Evolutionary conservation across 2,329 filamentous ascomycete species (phyloP), one percentile per base, ranked within the genome.

Genomic region (Elsinoe arachidis): DNA sequence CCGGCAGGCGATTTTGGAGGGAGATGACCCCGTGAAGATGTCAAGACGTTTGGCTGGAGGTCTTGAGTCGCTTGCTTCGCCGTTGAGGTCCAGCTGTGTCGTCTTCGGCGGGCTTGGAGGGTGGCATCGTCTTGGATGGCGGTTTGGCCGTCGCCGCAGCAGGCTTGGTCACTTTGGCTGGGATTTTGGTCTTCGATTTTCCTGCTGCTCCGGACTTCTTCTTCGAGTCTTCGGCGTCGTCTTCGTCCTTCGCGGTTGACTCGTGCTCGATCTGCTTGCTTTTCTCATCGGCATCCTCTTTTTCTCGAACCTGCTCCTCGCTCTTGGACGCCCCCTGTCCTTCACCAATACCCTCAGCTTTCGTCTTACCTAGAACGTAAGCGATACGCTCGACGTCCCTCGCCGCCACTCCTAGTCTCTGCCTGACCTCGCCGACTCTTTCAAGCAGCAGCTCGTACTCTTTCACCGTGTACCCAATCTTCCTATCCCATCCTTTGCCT

Each of bases 341-440:
- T 34, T 44, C 37, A 12, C 37, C 33, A 14, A 49, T 26, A 11
- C 53, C 49, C 55, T 68, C 64, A 6, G 62, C 59, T 67, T 60
- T 61, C 47, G 65, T 64, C 61, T 61, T 82, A 66, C 87, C 80
- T 52, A 88, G 67, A 9, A 88, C 85, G 66, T 83, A 89, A 2
- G 86, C 86, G 15, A 85, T 86, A 67, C 80, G 85, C 69, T 90
- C 87, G 4, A 86, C 72, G 34, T 88, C 82, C 39, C 82, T 74
- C 1, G 84, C 84, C 33, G 60, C 61, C 14, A 59, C 46, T 21
- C 68, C 71, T 6, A 87, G 72, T 46, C 80, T 75, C 49, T 71
- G 65, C 43, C 72, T 67, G 53, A 74, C 19, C 54, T 61, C 59
- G 52, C 62, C 37, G 5, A 75, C 66, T 23, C 59, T 64, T 3